Percentiles rank a stretch among this genome's conserved stretches.
These are phyloP conservation scores for Aristolochia contorta DNA, from an alignment of 164 flowering plant genomes.

Conservation along the genomic window DNA sequence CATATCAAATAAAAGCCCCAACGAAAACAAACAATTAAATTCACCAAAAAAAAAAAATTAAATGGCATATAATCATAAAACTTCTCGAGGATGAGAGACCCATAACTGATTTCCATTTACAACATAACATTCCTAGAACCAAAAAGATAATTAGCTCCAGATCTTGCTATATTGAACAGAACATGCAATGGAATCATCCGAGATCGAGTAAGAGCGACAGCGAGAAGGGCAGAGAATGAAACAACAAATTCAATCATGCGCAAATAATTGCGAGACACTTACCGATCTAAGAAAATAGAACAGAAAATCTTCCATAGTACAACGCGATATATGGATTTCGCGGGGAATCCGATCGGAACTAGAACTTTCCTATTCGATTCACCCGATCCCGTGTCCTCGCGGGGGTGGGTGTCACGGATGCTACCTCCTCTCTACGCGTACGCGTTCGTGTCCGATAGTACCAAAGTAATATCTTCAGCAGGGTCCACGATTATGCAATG, in stretches of 20 bases:
- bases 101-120: not conserved
- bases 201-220: not conserved
- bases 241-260: not conserved
- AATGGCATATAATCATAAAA: not conserved
- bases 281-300: too few species aligned
- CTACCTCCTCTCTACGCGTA: too few species aligned
- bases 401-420: too few species aligned
- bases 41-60: not conserved
- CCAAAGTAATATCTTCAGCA: too few species aligned
- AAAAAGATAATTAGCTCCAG: not conserved
- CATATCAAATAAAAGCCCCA: not conserved
- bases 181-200: not conserved
- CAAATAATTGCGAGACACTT: too few species aligned
- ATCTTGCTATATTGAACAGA: not conserved
- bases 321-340: too few species aligned
- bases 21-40: not conserved
- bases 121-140: not conserved
- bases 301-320: too few species aligned
- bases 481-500: too few species aligned
- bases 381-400: too few species aligned
- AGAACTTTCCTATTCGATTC: too few species aligned
- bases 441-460: too few species aligned
- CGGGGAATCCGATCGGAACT: too few species aligned
- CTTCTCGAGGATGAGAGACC: not conserved
- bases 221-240: not conserved